Evolutionary conservation across 2,329 filamentous ascomycete genomes (phyloP).

Genomic region (Cladophialophora immunda): DNA sequence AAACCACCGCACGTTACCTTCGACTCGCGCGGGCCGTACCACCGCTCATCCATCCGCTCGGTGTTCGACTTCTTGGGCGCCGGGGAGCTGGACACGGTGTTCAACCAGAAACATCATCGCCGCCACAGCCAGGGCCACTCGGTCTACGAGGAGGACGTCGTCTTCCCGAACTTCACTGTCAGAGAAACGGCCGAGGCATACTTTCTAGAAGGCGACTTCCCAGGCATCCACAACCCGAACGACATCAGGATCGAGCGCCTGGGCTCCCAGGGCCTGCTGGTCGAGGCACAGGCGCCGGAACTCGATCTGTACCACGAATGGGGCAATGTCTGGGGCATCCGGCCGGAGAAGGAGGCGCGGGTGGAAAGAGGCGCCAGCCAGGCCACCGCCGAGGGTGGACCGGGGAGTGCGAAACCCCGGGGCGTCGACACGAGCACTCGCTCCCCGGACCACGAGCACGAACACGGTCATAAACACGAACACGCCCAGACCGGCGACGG

Average conservation of each 20-base stretch:
- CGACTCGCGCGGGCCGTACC: background rate
- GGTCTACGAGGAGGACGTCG: background rate
- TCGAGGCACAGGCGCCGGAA: background rate
- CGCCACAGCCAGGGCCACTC: background rate
- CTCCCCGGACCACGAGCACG: background rate
- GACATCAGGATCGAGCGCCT: conserved; percentile 6
- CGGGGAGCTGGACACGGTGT: background rate
- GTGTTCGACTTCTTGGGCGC: background rate
- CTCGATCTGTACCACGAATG: background rate
- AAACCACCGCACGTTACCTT: conserved; percentile 2
- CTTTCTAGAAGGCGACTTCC: background rate
- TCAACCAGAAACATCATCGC: conserved; percentile 1
- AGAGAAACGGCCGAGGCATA: background rate
- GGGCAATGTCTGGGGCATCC: background rate
- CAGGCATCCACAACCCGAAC: background rate
- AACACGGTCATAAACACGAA: background rate
- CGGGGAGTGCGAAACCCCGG: background rate
- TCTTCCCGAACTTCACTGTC: conserved; percentile 7
- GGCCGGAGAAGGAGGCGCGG: background rate
- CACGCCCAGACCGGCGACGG: background rate
- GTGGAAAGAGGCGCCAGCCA: background rate
- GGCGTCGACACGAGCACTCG: background rate
- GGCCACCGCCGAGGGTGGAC: background rate
- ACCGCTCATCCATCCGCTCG: background rate
- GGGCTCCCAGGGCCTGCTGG: background rate